Evolutionary conservation across 768 basidiomycete species (phyloP), one percentile per base, ranked within the genome.

Genomic region (Podaxis sp.): DNA sequence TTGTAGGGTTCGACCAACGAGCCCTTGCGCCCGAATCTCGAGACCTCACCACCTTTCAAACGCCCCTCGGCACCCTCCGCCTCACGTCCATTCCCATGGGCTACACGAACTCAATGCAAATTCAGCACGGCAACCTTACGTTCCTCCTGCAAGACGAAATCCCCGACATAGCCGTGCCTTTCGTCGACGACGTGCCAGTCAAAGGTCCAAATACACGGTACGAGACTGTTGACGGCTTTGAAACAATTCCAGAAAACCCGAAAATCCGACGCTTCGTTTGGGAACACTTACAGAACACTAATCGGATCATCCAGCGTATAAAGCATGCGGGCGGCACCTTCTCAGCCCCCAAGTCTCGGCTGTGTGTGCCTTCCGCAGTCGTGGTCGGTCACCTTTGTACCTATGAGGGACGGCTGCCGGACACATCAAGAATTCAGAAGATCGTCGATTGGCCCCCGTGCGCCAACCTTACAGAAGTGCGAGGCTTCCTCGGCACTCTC

Each of bases 1-100:
- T 70, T 38, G 65, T 67, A 0, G 74, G 74, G 2, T 75, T 70
- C 55, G 70, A 78, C 28, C 68, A 76, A 1, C 35, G 72, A 63
- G 46, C 61, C 32, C n/a, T 71, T 4, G 48, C 68, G 63, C 25
- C 64, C 40, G 4, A 57, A 37, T 70, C 50, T 63, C 64, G 55
- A 16, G 73, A 64, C 64, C 70, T 76, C 2, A 80, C 78, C 0
- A 72, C 74, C 0, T 81, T 80, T 59, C 67, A 71, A 59, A 76
- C 72, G 0, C 77, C 75, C 0, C 61, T 76, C 4, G 74, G 77
- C 1, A 62, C 71, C 0, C 53, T 76, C 0, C 68, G 68, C 0
- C 66, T 80, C 1, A 74, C 71, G 0, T 70, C 67, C 0, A 50
- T 81, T 0, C 78, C 76, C 0, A 75, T 71, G 64, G 81, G 79